Percentiles rank a stretch among this genome's conserved stretches.
phyloP scores from a whole-genome alignment of 371 early-diverging fungal species.

The Gilbertella persicaria region DNA sequence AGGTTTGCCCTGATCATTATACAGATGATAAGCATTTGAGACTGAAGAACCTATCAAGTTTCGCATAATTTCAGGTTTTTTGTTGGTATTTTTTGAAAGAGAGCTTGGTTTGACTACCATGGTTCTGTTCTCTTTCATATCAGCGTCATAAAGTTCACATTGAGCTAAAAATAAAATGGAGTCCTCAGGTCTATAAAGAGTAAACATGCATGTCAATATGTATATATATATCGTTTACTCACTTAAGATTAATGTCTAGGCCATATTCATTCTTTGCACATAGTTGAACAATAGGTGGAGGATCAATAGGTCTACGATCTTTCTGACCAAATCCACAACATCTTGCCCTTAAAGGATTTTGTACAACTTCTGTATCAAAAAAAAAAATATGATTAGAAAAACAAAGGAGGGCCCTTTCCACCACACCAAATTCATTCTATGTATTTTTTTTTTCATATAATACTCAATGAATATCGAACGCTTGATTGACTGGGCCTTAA shows the following conservation, averaged over 20 bases:
- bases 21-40: conserved; percentile 50
- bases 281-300: conserved; percentile 41
- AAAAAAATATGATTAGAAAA: too few species aligned
- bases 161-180: conserved; percentile 27
- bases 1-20: conserved; percentile 40
- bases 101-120: conserved; percentile 21
- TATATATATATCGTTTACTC: not conserved
- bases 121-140: conserved; percentile 16
- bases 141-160: conserved; percentile 27
- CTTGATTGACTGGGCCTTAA: conserved; percentile 10
- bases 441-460: too few species aligned
- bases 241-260: conserved; percentile 9
- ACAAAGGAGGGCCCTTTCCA: too few species aligned
- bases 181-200: conserved; percentile 22
- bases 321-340: conserved; percentile 55
- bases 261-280: conserved; percentile 23
- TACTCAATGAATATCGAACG: conserved; percentile 10
- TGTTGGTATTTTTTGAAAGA: not conserved
- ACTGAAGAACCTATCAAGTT: conserved; percentile 61
- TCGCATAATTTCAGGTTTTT: conserved; percentile 36
- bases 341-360: conserved; percentile 66
- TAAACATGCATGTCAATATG: too few species aligned
- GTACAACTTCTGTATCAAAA: conserved; percentile 27
- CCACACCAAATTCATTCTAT: too few species aligned
- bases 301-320: conserved; percentile 35